A percentile compares a stretch with the other conserved stretches of the same genome.
Evolutionary conservation across 441 rosid species (phyloP).

Genomic region (Populus hybrid): DNA sequence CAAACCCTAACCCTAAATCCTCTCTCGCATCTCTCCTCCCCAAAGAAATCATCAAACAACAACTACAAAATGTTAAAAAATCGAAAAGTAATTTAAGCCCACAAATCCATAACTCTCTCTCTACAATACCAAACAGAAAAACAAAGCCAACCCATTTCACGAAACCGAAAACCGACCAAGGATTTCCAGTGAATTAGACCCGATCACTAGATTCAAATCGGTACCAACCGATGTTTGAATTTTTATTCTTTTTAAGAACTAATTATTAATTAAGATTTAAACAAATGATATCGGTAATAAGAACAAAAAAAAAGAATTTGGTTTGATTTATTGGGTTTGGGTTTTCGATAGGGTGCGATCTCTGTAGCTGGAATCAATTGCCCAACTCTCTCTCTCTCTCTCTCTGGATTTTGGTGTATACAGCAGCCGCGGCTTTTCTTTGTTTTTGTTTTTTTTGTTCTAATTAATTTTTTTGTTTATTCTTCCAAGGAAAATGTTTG

Average conservation of each 20-base stretch:
- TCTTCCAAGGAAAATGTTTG: too few species aligned
- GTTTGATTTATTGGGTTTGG: background rate
- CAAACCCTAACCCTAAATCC: constrained; percentile 63
- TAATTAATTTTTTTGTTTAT: background rate
- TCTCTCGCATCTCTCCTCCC: constrained; percentile 64
- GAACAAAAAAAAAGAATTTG: background rate
- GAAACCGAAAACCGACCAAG: constrained; percentile 30
- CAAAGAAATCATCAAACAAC: constrained; percentile 52
- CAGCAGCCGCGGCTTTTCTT: constrained; percentile 33
- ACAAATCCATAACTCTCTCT: constrained; percentile 18
- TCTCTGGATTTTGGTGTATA: constrained; percentile 25
- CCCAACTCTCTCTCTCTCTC: constrained; percentile 11
- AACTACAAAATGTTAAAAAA: constrained; percentile 3
- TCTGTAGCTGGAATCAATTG: constrained; percentile 26
- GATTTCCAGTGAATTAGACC: constrained; percentile 37
- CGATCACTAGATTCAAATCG: constrained; percentile 42
- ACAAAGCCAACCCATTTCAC: constrained; percentile 25
- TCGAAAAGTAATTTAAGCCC: constrained; percentile 10
- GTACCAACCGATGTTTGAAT: background rate
- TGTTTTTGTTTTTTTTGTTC: background rate
- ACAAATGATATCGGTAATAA: background rate
- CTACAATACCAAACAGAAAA: constrained; percentile 22
- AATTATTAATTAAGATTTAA: background rate
- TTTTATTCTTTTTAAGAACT: background rate
- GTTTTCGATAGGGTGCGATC: constrained; percentile 22